A percentile compares a stretch with the other conserved stretches of the same genome.
These are phyloP conservation scores for Alternaria arbusti DNA, from an alignment of 2,329 filamentous ascomycete genomes.

Conservation along the genomic window DNA sequence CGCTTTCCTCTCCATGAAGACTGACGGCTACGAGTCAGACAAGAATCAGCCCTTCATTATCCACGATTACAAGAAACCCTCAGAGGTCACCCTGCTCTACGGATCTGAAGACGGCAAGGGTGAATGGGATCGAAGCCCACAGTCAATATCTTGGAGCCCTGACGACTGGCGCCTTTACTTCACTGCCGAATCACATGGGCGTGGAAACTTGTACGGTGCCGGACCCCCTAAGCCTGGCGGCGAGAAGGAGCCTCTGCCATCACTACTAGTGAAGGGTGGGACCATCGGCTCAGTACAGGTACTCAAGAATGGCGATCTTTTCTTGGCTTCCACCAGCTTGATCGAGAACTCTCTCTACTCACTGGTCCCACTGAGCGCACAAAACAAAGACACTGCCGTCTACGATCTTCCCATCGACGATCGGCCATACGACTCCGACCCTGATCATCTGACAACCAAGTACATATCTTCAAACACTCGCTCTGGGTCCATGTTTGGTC, in stretches of 20 bases:
- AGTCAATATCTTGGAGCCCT: constrained; percentile 57
- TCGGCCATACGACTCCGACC: constrained; percentile 33
- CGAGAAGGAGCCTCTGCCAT: constrained; percentile 24
- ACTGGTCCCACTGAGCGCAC: constrained; percentile 54
- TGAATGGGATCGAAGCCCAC: constrained; percentile 62
- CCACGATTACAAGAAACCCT: constrained; percentile 64
- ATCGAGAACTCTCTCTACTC: constrained; percentile 75
- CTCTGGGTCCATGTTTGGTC: constrained; percentile 69
- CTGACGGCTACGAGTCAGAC: constrained; percentile 80
- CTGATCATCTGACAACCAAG: constrained; percentile 25
- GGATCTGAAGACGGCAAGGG: constrained; percentile 68
- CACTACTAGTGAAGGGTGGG: constrained; percentile 43
- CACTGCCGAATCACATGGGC: constrained; percentile 74
- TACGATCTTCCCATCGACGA: constrained; percentile 32
- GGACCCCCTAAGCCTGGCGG: constrained; percentile 17
- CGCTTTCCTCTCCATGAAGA: constrained; percentile 80
- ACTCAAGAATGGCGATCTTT: constrained; percentile 60
- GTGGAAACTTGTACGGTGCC: constrained; percentile 63
- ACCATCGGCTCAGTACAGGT: constrained; percentile 55
- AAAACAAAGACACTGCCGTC: constrained; percentile 12
- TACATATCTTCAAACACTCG: constrained; percentile 69
- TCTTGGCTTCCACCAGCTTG: constrained; percentile 72
- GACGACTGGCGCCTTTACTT: constrained; percentile 69
- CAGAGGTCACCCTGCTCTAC: constrained; percentile 65
- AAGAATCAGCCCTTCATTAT: constrained; percentile 72